A percentile compares a stretch with the other conserved stretches of the same genome.
Evolutionary conservation across 805 yeast species (phyloP).

Genomic region (Yamadazyma takamatsuzukensis): DNA sequence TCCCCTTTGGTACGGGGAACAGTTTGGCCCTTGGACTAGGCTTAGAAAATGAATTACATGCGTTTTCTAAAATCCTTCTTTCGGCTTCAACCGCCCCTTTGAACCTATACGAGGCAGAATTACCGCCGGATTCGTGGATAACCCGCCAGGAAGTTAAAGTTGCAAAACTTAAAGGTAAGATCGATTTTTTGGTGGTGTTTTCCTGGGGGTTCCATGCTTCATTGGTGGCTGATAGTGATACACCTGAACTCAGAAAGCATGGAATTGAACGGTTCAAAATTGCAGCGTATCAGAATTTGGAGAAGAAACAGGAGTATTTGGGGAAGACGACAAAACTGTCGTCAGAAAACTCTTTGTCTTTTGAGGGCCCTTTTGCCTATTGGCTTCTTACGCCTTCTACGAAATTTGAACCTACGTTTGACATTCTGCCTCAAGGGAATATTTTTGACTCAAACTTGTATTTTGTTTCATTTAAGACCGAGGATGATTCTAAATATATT

Average conservation of each 20-base stretch:
- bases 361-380: slow-evolving; percentile 51
- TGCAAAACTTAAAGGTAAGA: neutral
- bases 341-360: slow-evolving; percentile 5
- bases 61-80: slow-evolving; percentile 15
- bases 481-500: slow-evolving; percentile 25
- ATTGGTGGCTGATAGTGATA: slow-evolving; percentile 75
- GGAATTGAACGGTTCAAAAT: slow-evolving; percentile 66
- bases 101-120: slow-evolving; percentile 40
- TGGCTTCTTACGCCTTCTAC: slow-evolving; percentile 54
- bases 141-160: slow-evolving; percentile 4
- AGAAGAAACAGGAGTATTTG: slow-evolving; percentile 46
- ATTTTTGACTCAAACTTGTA: slow-evolving; percentile 42
- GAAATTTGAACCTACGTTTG: slow-evolving; percentile 57
- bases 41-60: slow-evolving; percentile 18
- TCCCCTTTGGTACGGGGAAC: slow-evolving; percentile 88
- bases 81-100: slow-evolving; percentile 27
- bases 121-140: slow-evolving; percentile 29
- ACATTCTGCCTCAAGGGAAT: slow-evolving; percentile 58
- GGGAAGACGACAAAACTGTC: slow-evolving; percentile 28
- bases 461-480: slow-evolving; percentile 42
- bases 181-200: slow-evolving; percentile 57
- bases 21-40: slow-evolving; percentile 67
- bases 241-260: slow-evolving; percentile 56
- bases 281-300: slow-evolving; percentile 60
- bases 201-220: slow-evolving; percentile 90